phyloP scores from a whole-genome alignment of 1,284 basidiomycete species.

The Boletus semigastroideus region DNA sequence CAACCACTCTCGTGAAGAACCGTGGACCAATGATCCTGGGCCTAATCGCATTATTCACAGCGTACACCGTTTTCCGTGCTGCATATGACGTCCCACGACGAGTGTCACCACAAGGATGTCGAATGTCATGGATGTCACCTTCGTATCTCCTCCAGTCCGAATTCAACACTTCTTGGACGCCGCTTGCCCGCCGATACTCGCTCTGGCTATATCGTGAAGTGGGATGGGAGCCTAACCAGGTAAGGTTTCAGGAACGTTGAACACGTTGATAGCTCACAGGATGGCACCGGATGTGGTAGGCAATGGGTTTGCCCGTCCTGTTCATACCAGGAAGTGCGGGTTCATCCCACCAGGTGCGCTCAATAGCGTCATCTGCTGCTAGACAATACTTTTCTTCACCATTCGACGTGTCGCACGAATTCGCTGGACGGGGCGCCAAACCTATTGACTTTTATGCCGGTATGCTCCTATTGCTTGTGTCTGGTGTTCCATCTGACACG shows the following conservation, averaged over 20 bases:
- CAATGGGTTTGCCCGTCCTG: conserved; percentile 72
- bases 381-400: conserved; percentile 74
- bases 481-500: not conserved
- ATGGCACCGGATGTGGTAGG: conserved; percentile 3
- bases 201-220: conserved; percentile 92
- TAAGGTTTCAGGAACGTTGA: conserved; percentile 32
- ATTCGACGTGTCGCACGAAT: conserved; percentile 49
- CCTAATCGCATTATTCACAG: conserved; percentile 30
- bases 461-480: conserved; percentile 32
- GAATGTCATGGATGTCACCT: conserved; percentile 98
- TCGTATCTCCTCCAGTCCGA: conserved; percentile 73
- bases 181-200: conserved; percentile 73
- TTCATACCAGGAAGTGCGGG: conserved; percentile 99
- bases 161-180: conserved; percentile 67
- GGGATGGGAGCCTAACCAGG: conserved; percentile 73
- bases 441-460: conserved; percentile 85
- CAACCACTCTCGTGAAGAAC: too few species aligned
- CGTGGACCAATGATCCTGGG: conserved; percentile 13
- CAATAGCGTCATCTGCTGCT: conserved; percentile 88
- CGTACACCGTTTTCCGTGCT: conserved; percentile 41
- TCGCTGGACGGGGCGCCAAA: conserved; percentile 45
- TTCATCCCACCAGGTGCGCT: conserved; percentile 91
- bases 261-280: conserved; percentile 8
- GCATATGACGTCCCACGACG: conserved; percentile 39
- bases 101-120: conserved; percentile 84